phyloP scores from a whole-genome alignment of 2,329 filamentous ascomycete species.

The Alternaria longipes region DNA sequence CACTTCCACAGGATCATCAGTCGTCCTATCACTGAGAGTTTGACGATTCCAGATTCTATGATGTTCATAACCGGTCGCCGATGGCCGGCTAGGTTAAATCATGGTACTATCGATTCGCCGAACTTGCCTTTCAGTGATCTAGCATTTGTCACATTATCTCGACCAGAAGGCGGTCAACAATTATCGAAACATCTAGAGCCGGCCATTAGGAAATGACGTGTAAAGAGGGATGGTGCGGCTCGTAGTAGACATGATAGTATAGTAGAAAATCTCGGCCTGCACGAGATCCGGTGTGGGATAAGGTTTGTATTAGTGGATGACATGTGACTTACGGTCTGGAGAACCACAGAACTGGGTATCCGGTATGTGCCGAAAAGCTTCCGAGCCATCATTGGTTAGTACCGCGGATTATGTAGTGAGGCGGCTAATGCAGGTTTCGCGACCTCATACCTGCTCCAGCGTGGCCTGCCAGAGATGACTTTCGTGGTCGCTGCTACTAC shows the following conservation, averaged over 20 bases:
- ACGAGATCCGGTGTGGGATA: conserved; percentile 3
- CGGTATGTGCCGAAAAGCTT: conserved; percentile 9
- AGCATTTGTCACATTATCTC: background rate
- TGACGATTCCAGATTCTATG: background rate
- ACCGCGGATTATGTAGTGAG: conserved; percentile 3
- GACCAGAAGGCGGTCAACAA: background rate
- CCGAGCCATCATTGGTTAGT: conserved; percentile 8
- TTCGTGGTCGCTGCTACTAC: conserved; percentile 4
- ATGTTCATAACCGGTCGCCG: background rate
- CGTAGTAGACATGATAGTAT: conserved; percentile 4
- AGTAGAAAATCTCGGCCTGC: conserved; percentile 1
- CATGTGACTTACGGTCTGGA: conserved; percentile 1
- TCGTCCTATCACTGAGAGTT: background rate
- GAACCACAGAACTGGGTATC: conserved; percentile 4
- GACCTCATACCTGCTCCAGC: background rate
- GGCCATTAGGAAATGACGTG: background rate
- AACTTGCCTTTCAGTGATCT: background rate
- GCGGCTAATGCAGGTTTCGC: conserved; percentile 12
- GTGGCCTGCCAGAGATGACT: conserved; percentile 4
- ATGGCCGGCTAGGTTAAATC: conserved; percentile 1
- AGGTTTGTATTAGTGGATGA: conserved; percentile 13
- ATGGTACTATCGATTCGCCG: background rate
- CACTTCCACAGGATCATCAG: background rate
- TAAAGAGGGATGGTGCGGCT: background rate
- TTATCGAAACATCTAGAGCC: background rate